Conservation (phyloP, 139 green algal genomes). For the Astrephomene gubernaculifera region DNA sequence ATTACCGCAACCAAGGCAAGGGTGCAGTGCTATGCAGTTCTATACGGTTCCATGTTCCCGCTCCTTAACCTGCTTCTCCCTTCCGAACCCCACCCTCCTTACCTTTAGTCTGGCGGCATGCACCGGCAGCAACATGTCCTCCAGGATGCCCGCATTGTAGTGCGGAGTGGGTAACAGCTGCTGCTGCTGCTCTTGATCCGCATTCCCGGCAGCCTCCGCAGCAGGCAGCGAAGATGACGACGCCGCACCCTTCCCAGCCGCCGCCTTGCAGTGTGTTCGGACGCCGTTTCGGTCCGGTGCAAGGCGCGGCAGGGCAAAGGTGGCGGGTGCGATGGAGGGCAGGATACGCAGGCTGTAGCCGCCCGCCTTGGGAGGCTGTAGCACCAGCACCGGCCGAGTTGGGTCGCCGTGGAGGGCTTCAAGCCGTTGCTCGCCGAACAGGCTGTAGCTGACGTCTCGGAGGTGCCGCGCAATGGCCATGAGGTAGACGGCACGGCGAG, state of each 20-base stretch:
- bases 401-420: constrained; percentile 60
- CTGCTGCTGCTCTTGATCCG: constrained; percentile 34
- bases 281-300: constrained; percentile 60
- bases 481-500: constrained; percentile 76
- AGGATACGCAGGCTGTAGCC: constrained; percentile 61
- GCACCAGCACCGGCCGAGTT: constrained; percentile 64
- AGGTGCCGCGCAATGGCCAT: constrained; percentile 57
- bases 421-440: constrained; percentile 48
- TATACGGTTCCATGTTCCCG: too few relatives aligned
- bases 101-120: constrained; percentile 42
- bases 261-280: constrained; percentile 26
- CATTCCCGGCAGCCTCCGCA: not conserved
- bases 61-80: too few relatives aligned
- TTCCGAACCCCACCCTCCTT: not conserved
- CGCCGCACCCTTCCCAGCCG: not conserved
- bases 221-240: not conserved
- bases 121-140: constrained; percentile 63
- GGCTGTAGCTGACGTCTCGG: constrained; percentile 18
- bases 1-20: too few relatives aligned
- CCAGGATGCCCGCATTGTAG: constrained; percentile 79
- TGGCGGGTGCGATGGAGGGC: constrained; percentile 13
- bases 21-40: too few relatives aligned
- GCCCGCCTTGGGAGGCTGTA: constrained; percentile 46
- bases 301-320: constrained; percentile 69
- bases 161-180: constrained; percentile 68